Evolutionary conservation across 257 asterid genomes (phyloP).

Genomic region (Solanum tarapatanum): DNA sequence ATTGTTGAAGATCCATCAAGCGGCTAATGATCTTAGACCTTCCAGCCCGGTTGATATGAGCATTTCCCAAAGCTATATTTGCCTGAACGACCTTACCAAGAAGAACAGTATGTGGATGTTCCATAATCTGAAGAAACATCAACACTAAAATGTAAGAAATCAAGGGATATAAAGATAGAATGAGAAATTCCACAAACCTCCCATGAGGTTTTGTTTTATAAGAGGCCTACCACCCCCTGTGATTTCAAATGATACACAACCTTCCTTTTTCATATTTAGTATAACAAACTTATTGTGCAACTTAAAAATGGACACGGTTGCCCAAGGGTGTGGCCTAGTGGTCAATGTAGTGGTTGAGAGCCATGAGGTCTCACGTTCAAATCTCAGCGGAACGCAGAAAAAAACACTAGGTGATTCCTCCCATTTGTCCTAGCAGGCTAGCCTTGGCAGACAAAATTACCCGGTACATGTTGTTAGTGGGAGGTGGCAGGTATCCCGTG

Average conservation of each 20-base stretch:
- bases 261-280: background rate
- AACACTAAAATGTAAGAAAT: background rate
- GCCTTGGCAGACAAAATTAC: background rate
- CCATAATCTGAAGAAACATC: slow-evolving; percentile 56
- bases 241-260: background rate
- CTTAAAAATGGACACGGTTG: background rate
- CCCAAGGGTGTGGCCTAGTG: background rate
- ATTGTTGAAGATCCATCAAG: slow-evolving; percentile 93
- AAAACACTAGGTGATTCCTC: background rate
- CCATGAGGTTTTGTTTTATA: background rate
- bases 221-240: background rate
- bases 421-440: background rate
- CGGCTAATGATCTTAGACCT: slow-evolving; percentile 45
- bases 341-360: background rate
- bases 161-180: background rate
- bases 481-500: background rate
- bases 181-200: background rate
- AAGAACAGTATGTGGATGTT: slow-evolving; percentile 77
- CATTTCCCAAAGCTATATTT: slow-evolving; percentile 65
- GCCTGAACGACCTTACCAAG: slow-evolving; percentile 74
- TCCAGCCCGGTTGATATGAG: slow-evolving; percentile 42
- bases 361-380: background rate
- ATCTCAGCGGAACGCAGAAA: background rate
- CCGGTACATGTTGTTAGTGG: background rate
- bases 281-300: background rate